phyloP scores from a whole-genome alignment of 192 early-diverging fungal genomes.

The Cetraspora pellucida region DNA sequence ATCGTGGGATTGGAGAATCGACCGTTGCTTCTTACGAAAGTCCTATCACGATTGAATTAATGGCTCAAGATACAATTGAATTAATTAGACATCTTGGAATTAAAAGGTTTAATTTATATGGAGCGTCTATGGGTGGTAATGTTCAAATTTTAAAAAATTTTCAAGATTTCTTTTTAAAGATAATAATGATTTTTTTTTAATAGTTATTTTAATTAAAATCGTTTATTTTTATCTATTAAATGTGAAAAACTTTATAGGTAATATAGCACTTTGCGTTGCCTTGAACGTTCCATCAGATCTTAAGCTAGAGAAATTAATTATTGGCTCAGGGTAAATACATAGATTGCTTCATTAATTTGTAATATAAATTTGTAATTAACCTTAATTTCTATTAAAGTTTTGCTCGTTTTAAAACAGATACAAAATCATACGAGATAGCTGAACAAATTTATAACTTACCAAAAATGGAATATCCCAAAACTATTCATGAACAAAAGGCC shows the following conservation, averaged over 20 bases:
- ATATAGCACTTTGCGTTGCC: not conserved
- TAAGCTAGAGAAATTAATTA: not conserved
- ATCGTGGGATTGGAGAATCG: constrained; percentile 10
- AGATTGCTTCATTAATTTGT: too few species aligned
- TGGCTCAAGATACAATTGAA: constrained; percentile 7
- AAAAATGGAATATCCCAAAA: not conserved
- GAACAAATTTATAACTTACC: not conserved
- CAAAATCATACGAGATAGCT: too few species aligned
- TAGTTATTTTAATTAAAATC: not conserved
- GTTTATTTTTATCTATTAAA: not conserved
- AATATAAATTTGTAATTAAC: not conserved
- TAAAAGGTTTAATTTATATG: not conserved
- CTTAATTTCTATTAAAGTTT: not conserved
- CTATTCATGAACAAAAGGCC: not conserved
- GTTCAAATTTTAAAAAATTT: not conserved
- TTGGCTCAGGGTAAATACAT: not conserved
- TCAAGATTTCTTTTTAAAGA: not conserved
- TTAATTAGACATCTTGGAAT: constrained; percentile 3
- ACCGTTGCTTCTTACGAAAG: not conserved
- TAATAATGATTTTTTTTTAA: too few species aligned
- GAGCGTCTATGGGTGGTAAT: constrained; percentile 5
- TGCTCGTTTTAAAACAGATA: too few species aligned
- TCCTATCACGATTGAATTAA: not conserved
- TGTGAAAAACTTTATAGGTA: not conserved
- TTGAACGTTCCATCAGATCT: not conserved